Evolutionary conservation across 768 basidiomycete species (phyloP).

Genomic region (Hygrophorus pudorinus): DNA sequence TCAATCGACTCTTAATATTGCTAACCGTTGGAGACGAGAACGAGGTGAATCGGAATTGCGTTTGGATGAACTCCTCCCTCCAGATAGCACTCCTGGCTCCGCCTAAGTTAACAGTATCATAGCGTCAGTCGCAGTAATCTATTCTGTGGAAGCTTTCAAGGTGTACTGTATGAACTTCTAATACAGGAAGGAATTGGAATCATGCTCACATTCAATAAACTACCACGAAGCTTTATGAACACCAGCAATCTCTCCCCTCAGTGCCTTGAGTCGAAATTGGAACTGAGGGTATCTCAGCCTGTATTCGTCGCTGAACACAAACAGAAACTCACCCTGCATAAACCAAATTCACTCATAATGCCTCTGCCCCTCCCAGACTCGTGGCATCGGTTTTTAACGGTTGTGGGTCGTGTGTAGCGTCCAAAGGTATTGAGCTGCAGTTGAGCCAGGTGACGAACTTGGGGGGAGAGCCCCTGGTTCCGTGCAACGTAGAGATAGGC

Average conservation of each 20-base stretch:
- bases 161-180: background rate
- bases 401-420: conserved; percentile 72
- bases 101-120: conserved; percentile 4
- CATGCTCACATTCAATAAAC: no score
- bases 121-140: no score
- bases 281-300: conserved; percentile 37
- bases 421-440: conserved; percentile 85
- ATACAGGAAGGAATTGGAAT: background rate
- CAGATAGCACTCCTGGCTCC: conserved; percentile 19
- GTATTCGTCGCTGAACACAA: conserved; percentile 8
- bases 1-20: conserved; percentile 51
- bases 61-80: conserved; percentile 39
- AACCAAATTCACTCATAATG: conserved; percentile 79
- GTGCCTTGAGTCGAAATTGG: conserved; percentile 84
- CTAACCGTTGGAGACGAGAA: conserved; percentile 84
- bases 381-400: conserved; percentile 81
- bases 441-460: conserved; percentile 90
- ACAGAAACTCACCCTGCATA: conserved; percentile 56
- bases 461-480: conserved; percentile 80
- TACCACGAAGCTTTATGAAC: conserved; percentile 93
- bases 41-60: conserved; percentile 67
- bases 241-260: conserved; percentile 74
- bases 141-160: no score
- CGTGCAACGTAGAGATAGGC: conserved; percentile 92
- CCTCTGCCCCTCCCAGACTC: conserved; percentile 84